Evolutionary conservation across 352 stramenopile genomes (phyloP), one percentile per base, ranked within the genome.

Genomic region (Phytophthora aleatoria): DNA sequence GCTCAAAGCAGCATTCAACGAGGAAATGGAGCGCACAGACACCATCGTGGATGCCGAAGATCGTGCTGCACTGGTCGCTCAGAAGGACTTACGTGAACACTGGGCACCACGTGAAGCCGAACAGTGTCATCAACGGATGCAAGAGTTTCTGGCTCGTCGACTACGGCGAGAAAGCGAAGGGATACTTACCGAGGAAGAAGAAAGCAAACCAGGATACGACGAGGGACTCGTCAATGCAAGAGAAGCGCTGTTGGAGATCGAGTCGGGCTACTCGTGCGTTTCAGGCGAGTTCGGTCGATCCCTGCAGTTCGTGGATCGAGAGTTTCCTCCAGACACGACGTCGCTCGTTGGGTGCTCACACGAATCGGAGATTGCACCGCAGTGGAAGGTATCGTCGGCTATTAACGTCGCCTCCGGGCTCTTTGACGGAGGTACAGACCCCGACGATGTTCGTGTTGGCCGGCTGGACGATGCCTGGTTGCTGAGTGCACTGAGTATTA

Each of bases 371-470:
- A 64, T 95, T 30, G 63, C 67, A 7, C 71, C 71, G 3, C 77
- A 83, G 15, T 98, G 90, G 90, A 85, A 90, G 39, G 85, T 95
- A 24, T 90, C 89, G 36, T 87, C 83, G 2, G 87, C 78, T 30
- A 96, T 98, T 64, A 97, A 97, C 63, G 73, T 92, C 2, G 85
- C 89, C 0, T 89, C 89, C 0, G 89, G 91, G 1, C 76, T 98
- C 1, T 98, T 98, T 61, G 90, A 97, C 50, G 90, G 90, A 24
- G 93, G 92, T 16, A 98, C 92, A 1, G 89, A 98, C 61, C 93
- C 92, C 6, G 90, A 98, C 50, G 91, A 98, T 67, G 87, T 98
- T 10, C 68, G 67, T 5, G 62, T 89, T 39, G 92, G 93, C 30
- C 76, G 80, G 35, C 81, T 98, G 2, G 77, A 96, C 41, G 86